Conservation (phyloP, 2,329 filamentous ascomycete genomes). For the Diaporthe ilicicola region DNA sequence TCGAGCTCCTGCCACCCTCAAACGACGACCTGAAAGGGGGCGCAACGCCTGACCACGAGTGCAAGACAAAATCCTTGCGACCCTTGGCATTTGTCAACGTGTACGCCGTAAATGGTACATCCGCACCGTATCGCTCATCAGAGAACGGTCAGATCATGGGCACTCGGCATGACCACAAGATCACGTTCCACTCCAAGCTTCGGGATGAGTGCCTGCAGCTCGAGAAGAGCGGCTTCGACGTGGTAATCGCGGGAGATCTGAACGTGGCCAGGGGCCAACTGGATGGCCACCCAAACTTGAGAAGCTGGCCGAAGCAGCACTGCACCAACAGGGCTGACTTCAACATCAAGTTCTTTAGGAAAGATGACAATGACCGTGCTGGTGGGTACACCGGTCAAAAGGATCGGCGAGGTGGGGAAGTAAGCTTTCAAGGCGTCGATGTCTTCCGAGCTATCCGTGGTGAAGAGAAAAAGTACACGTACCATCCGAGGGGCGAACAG, state of each 20-base stretch:
- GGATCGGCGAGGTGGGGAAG: constrained; percentile 38
- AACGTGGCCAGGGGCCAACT: constrained; percentile 53
- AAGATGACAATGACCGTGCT: constrained; percentile 33
- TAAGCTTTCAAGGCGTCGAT: constrained; percentile 49
- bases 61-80: constrained; percentile 4
- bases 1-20: constrained; percentile 42
- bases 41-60: neutral
- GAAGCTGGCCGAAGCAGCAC: constrained; percentile 55
- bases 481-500: constrained; percentile 49
- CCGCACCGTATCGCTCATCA: constrained; percentile 53
- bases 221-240: constrained; percentile 49
- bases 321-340: constrained; percentile 60
- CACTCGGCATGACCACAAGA: constrained; percentile 60
- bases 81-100: constrained; percentile 58
- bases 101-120: constrained; percentile 63
- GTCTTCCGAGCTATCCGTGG: constrained; percentile 56
- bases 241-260: constrained; percentile 60
- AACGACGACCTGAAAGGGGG: neutral
- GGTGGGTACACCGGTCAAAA: constrained; percentile 25
- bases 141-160: constrained; percentile 51
- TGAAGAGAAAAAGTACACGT: constrained; percentile 55
- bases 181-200: constrained; percentile 55
- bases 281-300: constrained; percentile 54
- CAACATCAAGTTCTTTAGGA: constrained; percentile 54
- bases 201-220: constrained; percentile 52